These are phyloP conservation scores for Lipomyces yamanashiensis DNA, from an alignment of 805 yeast species.

Conservation along the genomic window DNA sequence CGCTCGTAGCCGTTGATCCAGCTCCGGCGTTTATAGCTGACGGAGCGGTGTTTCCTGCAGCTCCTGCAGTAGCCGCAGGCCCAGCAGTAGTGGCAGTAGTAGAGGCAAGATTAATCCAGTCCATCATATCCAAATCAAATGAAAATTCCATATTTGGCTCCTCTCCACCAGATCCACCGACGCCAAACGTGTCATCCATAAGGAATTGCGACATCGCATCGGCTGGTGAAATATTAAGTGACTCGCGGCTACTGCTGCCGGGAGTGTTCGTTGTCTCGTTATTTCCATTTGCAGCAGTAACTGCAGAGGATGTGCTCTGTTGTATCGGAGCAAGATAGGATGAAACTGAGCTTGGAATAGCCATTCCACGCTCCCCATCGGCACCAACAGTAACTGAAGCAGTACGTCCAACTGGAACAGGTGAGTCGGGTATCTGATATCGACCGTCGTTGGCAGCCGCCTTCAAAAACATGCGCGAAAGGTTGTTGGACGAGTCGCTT, in stretches of 20 bases:
- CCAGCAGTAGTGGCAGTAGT: slow-evolving; percentile 6
- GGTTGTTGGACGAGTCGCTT: slow-evolving; percentile 23
- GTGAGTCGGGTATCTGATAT: slow-evolving; percentile 35
- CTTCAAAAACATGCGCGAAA: slow-evolving; percentile 34
- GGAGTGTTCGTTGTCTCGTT: slow-evolving; percentile 2
- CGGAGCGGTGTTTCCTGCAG: neutral
- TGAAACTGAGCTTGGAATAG: slow-evolving; percentile 24
- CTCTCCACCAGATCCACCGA: slow-evolving; percentile 24
- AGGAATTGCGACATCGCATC: slow-evolving; percentile 37
- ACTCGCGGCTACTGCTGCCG: slow-evolving; percentile 14
- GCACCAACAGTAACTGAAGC: slow-evolving; percentile 15
- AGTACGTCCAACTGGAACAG: slow-evolving; percentile 7
- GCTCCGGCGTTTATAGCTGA: neutral
- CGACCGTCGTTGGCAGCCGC: slow-evolving; percentile 37
- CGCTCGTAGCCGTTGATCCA: neutral
- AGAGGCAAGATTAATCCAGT: slow-evolving; percentile 36
- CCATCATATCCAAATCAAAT: slow-evolving; percentile 37
- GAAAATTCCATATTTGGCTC: slow-evolving; percentile 29
- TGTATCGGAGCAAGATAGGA: slow-evolving; percentile 13
- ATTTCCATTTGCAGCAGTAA: slow-evolving; percentile 7
- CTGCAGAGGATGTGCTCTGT: neutral
- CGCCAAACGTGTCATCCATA: slow-evolving; percentile 35
- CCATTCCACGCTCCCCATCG: slow-evolving; percentile 26
- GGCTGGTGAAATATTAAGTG: slow-evolving; percentile 33
- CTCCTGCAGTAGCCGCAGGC: slow-evolving; percentile 3